phyloP scores from a whole-genome alignment of 78 protist species.

The Dictyostelium brefeldianum region DNA sequence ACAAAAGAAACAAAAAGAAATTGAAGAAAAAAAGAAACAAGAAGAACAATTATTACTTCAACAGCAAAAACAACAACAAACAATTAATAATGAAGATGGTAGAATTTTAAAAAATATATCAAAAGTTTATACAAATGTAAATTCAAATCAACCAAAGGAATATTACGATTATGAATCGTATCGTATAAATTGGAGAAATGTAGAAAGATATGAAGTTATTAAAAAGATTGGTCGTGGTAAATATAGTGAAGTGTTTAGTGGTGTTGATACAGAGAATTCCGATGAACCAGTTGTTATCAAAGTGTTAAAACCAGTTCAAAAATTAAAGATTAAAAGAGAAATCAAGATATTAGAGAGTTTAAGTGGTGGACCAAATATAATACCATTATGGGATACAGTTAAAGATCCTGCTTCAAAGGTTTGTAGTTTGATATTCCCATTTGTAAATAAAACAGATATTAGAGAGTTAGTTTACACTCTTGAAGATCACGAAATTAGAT shows the following conservation, averaged over 20 bases:
- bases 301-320: slow-evolving; percentile 92
- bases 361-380: slow-evolving; percentile 97
- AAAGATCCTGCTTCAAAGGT: slow-evolving; percentile 95
- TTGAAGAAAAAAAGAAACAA: background rate
- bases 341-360: slow-evolving; percentile 93
- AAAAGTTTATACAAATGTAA: slow-evolving; percentile 64
- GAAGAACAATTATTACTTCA: background rate
- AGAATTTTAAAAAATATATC: slow-evolving; percentile 61
- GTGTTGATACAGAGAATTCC: slow-evolving; percentile 81
- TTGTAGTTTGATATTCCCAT: slow-evolving; percentile 96
- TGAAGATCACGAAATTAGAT: slow-evolving; percentile 94
- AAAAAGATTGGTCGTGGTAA: slow-evolving; percentile 99
- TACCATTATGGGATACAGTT: slow-evolving; percentile 96
- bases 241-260: slow-evolving; percentile 99
- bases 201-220: slow-evolving; percentile 94
- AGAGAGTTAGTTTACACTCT: slow-evolving; percentile 95
- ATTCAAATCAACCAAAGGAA: slow-evolving; percentile 57
- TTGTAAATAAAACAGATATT: slow-evolving; percentile 97
- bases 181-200: slow-evolving; percentile 65
- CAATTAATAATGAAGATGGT: background rate
- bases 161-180: slow-evolving; percentile 76
- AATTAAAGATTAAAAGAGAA: slow-evolving; percentile 97
- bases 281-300: slow-evolving; percentile 86
- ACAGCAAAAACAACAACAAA: background rate
- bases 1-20: background rate